Evolutionary conservation across 441 rosid species (phyloP).

Genomic region (Erodium texanum): DNA sequence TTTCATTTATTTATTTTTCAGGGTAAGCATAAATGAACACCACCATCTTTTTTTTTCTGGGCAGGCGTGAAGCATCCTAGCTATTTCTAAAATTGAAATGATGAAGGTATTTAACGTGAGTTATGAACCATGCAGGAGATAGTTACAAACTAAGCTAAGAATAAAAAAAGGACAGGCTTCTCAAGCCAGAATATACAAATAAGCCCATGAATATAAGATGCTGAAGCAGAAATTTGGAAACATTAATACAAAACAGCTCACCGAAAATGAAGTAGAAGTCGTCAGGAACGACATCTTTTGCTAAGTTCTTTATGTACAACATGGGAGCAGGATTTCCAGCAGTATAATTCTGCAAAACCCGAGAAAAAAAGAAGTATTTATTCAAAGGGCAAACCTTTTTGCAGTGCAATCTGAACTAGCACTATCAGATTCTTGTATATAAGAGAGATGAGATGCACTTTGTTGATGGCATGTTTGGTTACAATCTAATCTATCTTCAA

Average conservation of each 20-base stretch:
- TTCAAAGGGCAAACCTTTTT: not conserved
- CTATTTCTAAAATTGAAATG: not conserved
- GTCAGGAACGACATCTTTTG: constrained; percentile 67
- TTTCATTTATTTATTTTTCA: too few species aligned
- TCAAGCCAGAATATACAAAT: too few species aligned
- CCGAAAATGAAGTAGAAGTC: constrained; percentile 83
- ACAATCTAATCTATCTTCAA: too few species aligned
- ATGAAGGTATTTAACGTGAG: not conserved
- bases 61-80: not conserved
- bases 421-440: not conserved
- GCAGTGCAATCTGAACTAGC: not conserved
- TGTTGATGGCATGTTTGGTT: too few species aligned
- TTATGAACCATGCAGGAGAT: not conserved
- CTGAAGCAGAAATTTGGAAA: too few species aligned
- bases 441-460: not conserved
- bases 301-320: constrained; percentile 83
- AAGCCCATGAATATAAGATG: not conserved
- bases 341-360: constrained; percentile 67
- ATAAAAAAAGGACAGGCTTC: not conserved
- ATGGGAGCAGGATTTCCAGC: constrained; percentile 78
- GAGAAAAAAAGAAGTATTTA: constrained; percentile 13
- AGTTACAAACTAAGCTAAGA: too few species aligned
- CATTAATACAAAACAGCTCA: constrained; percentile 28
- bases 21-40: not conserved
- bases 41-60: not conserved